A percentile compares a stretch with the other conserved stretches of the same genome.
Evolutionary conservation across 1,284 basidiomycete genomes (phyloP).

Genomic region (Rhodotorula sp.): DNA sequence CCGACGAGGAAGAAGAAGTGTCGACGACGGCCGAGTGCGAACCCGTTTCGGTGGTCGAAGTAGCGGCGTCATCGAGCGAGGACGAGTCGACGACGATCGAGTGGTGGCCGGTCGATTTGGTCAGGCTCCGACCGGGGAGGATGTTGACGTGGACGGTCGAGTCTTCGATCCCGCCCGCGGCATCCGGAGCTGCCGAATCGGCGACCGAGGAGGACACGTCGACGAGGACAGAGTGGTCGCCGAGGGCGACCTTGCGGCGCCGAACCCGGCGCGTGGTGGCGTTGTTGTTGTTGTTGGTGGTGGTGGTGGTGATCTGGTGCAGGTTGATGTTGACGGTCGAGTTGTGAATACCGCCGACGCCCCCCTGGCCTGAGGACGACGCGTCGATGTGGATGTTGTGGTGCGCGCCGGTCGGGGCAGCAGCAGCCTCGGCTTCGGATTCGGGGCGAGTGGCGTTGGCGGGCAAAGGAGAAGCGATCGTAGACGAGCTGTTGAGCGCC

Average conservation of each 20-base stretch:
- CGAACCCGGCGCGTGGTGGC: not conserved
- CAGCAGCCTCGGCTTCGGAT: not conserved
- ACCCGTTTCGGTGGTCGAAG: constrained; percentile 22
- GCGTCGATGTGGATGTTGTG: constrained; percentile 41
- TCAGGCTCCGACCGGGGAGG: constrained; percentile 29
- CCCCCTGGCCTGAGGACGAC: constrained; percentile 19
- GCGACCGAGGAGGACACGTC: constrained; percentile 25
- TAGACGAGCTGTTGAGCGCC: not conserved
- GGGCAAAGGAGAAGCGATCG: not conserved
- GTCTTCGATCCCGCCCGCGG: constrained; percentile 26
- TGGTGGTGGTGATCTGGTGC: constrained; percentile 7
- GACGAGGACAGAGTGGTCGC: constrained; percentile 38
- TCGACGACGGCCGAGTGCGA: constrained; percentile 38
- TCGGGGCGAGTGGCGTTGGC: not conserved
- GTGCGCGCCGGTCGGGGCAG: constrained; percentile 18
- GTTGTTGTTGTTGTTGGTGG: no score
- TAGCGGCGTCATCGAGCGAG: constrained; percentile 7
- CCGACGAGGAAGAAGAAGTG: constrained; percentile 14
- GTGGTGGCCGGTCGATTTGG: constrained; percentile 34
- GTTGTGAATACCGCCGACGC: constrained; percentile 37
- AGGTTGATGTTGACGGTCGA: constrained; percentile 40
- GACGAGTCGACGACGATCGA: constrained; percentile 41
- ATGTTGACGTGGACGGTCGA: constrained; percentile 41
- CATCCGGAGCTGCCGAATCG: not conserved
- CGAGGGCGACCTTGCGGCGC: constrained; percentile 22